Evolutionary conservation across 2,329 filamentous ascomycete genomes (phyloP), one percentile per base, ranked within the genome.

Genomic region (Sporothrix phasma): DNA sequence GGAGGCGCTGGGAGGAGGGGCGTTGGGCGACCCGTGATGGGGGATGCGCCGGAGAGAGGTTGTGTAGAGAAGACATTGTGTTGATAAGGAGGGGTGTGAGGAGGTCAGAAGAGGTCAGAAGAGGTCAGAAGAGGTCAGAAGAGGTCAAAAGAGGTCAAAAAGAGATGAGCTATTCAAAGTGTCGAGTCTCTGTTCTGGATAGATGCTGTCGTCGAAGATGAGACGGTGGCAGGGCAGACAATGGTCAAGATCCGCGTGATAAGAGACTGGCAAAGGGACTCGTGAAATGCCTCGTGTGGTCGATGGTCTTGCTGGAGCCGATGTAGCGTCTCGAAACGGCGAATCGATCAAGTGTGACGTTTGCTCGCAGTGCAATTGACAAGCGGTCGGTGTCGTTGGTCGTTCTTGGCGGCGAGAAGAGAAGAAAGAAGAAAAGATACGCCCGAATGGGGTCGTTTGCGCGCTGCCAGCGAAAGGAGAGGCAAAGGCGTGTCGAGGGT

Each of bases 41-140:
- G 11, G 59, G 64, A 43, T 65, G 64, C 17, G 34, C 60, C 29
- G 62, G 49, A 15, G 59, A 49, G 3, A 60, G n/a, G 41, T 13
- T 54, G 59, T 54, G 53, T 19, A 61, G 54, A 51, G 49, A 61
- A 26, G 59, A 37, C 66, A 66, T 64, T 22, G 19, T 54, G 49
- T 4, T 13, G 39, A 17, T 7, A 24, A n/a, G 24, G 43, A 19
- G 19, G 24, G 43, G 8, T 31, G 11, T 31, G 1, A 26, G 11
- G 2, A 22, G 6, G 26, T 13, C 11, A 19, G 6, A 49, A 37
- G 41, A 5, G 47, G 17, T 34, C 34, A 49, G 10, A 22, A 49
- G 37, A 19, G 39, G 10, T n/a, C 51, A 13, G 51, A 26, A 13
- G 2, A 22, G 6, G 26, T 13, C 11, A 19, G 6, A 49, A 37